These are phyloP conservation scores for Amanita jacksonii DNA, from an alignment of 768 basidiomycete genomes.

Conservation along the genomic window DNA sequence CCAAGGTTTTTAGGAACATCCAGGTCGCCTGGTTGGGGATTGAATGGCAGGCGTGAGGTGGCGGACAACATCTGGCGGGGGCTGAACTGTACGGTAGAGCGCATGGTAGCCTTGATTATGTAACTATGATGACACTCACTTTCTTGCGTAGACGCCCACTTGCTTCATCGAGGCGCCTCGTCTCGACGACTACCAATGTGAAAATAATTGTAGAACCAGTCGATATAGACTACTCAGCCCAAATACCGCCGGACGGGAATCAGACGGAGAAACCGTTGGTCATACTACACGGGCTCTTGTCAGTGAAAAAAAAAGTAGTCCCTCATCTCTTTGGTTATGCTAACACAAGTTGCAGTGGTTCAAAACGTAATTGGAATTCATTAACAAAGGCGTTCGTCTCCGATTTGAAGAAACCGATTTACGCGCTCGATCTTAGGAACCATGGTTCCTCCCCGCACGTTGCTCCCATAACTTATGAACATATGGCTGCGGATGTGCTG, in stretches of 20 bases:
- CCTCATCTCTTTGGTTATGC: neutral
- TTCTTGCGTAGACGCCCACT: too few species aligned
- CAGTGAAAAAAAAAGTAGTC: neutral
- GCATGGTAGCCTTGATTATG: too few species aligned
- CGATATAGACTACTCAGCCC: conserved; percentile 5
- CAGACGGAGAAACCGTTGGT: conserved; percentile 4
- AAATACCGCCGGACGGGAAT: conserved; percentile 4
- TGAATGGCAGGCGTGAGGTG: too few species aligned
- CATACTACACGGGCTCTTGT: conserved; percentile 10
- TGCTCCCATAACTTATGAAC: conserved; percentile 60
- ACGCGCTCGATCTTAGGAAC: conserved; percentile 81
- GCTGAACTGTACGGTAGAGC: too few species aligned
- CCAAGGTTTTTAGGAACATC: too few species aligned
- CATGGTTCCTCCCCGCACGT: conserved; percentile 78
- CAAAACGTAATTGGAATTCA: conserved; percentile 84
- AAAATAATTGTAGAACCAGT: conserved; percentile 1
- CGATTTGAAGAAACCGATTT: conserved; percentile 58
- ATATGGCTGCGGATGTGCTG: conserved; percentile 75
- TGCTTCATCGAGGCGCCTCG: too few species aligned
- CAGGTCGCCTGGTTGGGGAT: too few species aligned
- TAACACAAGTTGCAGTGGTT: conserved; percentile 44
- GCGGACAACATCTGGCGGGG: too few species aligned
- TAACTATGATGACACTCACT: too few species aligned
- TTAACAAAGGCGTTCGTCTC: conserved; percentile 67
- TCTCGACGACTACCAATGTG: neutral